These are phyloP conservation scores for Fusarium sp. DNA, from an alignment of 2,329 filamentous ascomycete species.

Conservation along the genomic window DNA sequence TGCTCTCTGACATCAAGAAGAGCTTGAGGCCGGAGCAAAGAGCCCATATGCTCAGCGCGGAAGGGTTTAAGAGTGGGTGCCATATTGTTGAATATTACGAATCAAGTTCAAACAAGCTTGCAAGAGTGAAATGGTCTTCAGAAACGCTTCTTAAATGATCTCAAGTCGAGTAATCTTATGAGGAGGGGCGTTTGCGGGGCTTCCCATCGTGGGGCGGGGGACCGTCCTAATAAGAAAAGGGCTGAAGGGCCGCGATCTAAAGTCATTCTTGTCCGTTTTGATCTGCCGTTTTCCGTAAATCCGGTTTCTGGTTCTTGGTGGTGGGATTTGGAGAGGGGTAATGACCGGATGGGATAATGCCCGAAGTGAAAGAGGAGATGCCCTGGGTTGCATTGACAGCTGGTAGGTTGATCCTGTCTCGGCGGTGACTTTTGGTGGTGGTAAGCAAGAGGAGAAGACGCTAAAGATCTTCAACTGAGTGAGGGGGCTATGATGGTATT, in stretches of 20 bases:
- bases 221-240: conserved; percentile 1
- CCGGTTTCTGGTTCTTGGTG: neutral
- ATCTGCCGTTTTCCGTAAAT: conserved; percentile 12
- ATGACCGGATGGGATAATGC: neutral
- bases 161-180: neutral
- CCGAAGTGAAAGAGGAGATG: neutral
- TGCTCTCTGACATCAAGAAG: conserved; percentile 46
- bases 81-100: conserved; percentile 16
- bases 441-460: neutral
- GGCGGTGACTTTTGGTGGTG: neutral
- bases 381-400: conserved; percentile 10
- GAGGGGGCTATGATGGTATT: neutral
- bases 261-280: conserved; percentile 4
- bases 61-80: conserved; percentile 60
- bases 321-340: conserved; percentile 19
- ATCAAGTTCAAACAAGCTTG: neutral
- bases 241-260: conserved; percentile 18
- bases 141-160: neutral
- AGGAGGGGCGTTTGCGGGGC: conserved; percentile 33
- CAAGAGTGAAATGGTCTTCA: neutral
- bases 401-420: neutral
- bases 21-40: conserved; percentile 72
- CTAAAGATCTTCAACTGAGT: neutral
- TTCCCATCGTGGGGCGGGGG: conserved; percentile 16
- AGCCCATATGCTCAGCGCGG: conserved; percentile 80